Evolutionary conservation across 75 land plant species (phyloP).

Genomic region (Cryptomeria japonica): DNA sequence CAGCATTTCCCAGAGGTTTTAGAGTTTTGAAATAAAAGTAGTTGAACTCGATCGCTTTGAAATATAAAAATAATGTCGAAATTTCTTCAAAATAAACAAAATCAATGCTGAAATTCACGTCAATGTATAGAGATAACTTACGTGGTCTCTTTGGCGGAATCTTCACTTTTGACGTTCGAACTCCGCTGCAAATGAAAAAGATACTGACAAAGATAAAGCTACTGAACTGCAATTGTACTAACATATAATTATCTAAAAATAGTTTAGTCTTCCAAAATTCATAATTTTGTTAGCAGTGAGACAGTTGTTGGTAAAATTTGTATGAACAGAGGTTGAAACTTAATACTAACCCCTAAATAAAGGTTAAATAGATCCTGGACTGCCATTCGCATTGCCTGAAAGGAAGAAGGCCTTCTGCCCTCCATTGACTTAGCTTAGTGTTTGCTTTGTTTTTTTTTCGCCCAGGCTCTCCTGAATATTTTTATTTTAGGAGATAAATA

Average conservation of each 20-base stretch:
- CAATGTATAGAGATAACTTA: conserved; percentile 27
- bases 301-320: too few species aligned
- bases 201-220: neutral
- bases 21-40: neutral
- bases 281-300: neutral
- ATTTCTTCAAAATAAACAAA: neutral
- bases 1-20: neutral
- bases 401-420: neutral
- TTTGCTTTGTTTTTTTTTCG: neutral
- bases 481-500: neutral
- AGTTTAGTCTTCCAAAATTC: neutral
- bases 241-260: too few species aligned
- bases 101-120: neutral
- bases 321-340: too few species aligned
- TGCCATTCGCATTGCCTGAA: conserved; percentile 24
- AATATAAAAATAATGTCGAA: too few species aligned
- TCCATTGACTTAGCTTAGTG: neutral
- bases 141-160: conserved; percentile 56
- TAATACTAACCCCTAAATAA: conserved; percentile 67
- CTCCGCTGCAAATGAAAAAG: conserved; percentile 50
- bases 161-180: conserved; percentile 49
- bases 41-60: too few species aligned
- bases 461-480: neutral
- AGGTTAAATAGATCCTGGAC: conserved; percentile 67
- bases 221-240: neutral